phyloP scores from a whole-genome alignment of 2,329 filamentous ascomycete genomes.

The Ceratocystis variospora region DNA sequence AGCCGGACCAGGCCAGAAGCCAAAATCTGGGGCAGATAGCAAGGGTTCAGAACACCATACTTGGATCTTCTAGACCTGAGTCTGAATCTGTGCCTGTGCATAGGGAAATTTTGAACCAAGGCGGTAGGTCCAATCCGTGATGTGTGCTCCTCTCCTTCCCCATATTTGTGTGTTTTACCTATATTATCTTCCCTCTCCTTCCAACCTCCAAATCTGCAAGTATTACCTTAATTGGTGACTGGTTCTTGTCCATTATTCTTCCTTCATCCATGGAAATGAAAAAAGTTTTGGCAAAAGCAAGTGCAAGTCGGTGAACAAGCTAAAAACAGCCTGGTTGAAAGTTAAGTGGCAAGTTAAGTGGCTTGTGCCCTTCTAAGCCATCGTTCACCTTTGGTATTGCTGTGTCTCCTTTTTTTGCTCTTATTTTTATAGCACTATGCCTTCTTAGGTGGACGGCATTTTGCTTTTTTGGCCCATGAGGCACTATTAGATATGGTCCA shows the following conservation, averaged over 20 bases:
- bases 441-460: background rate
- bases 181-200: background rate
- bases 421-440: background rate
- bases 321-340: background rate
- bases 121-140: slow-evolving; percentile 4
- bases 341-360: slow-evolving; percentile 2
- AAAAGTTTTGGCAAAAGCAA: background rate
- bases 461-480: background rate
- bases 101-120: background rate
- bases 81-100: background rate
- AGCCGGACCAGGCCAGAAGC: background rate
- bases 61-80: background rate
- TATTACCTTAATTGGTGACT: background rate
- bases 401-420: background rate
- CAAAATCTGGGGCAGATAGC: slow-evolving; percentile 1
- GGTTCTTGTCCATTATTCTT: too few species aligned
- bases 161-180: background rate
- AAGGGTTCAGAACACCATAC: background rate
- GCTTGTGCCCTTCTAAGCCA: background rate
- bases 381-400: background rate
- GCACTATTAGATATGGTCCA: background rate
- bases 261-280: background rate
- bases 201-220: background rate
- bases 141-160: background rate
- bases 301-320: background rate